A percentile compares a stretch with the other conserved stretches of the same genome.
Conservation (phyloP, 23 red algal genomes). For the Gracilaria caudata region DNA sequence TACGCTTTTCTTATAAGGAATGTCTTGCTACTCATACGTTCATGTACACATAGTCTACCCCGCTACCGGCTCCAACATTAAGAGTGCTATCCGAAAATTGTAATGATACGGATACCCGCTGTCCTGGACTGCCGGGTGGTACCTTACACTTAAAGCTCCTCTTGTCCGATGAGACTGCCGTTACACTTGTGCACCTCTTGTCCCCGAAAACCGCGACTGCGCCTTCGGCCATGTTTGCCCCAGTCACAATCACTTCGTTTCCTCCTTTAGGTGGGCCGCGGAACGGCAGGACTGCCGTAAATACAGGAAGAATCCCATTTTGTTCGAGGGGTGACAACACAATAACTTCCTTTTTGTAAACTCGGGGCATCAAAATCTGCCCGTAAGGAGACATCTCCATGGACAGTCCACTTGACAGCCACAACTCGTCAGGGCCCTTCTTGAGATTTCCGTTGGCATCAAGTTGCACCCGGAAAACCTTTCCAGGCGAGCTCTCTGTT, state of each 20-base stretch:
- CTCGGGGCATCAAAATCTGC: slow-evolving; percentile 74
- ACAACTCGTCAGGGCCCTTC: slow-evolving; percentile 45
- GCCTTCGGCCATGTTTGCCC: slow-evolving; percentile 35
- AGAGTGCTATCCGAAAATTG: slow-evolving; percentile 22
- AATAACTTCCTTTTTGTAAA: slow-evolving; percentile 61
- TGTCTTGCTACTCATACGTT: slow-evolving; percentile 29
- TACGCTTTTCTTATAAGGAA: background rate
- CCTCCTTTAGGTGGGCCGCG: slow-evolving; percentile 60
- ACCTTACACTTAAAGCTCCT: slow-evolving; percentile 61
- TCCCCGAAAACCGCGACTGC: slow-evolving; percentile 63
- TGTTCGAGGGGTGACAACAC: slow-evolving; percentile 18
- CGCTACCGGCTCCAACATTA: slow-evolving; percentile 25
- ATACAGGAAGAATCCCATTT: slow-evolving; percentile 10
- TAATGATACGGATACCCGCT: slow-evolving; percentile 42
- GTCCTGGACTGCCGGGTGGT: slow-evolving; percentile 48
- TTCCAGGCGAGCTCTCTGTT: slow-evolving; percentile 49
- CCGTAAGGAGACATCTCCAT: slow-evolving; percentile 64
- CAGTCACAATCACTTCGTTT: slow-evolving; percentile 67
- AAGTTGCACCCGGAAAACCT: slow-evolving; percentile 67
- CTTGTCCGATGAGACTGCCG: slow-evolving; percentile 49
- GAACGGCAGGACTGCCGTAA: slow-evolving; percentile 64
- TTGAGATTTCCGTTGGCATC: slow-evolving; percentile 28
- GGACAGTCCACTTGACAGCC: slow-evolving; percentile 45
- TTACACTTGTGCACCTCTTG: slow-evolving; percentile 47
- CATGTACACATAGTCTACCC: slow-evolving; percentile 67